A percentile compares a stretch with the other conserved stretches of the same genome.
Evolutionary conservation across 345 rosid species (phyloP).

Genomic region (Aethionema arabicum): DNA sequence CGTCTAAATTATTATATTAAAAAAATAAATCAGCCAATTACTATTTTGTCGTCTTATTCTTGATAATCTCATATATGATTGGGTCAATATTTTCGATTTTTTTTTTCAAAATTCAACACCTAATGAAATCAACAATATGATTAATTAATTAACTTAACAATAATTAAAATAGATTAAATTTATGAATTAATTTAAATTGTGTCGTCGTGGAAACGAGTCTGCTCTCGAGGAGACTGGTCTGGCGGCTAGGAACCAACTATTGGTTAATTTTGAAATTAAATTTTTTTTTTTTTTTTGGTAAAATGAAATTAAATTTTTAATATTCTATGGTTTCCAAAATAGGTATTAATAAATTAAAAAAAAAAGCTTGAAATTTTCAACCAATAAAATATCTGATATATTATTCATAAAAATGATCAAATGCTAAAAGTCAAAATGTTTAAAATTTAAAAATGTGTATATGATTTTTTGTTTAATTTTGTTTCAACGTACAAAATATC

Average conservation of each 20-base stretch:
- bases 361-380: not conserved
- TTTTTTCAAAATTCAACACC: not conserved
- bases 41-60: too few relatives aligned
- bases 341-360: not conserved
- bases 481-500: too few relatives aligned
- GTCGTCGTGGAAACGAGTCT: slow-evolving; percentile 34
- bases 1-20: slow-evolving; percentile 11
- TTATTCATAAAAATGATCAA: too few relatives aligned
- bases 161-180: not conserved
- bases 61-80: too few relatives aligned
- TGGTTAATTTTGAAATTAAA: not conserved
- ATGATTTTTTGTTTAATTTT: too few relatives aligned
- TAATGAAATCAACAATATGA: slow-evolving; percentile 5
- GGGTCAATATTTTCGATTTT: not conserved
- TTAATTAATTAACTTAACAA: too few relatives aligned
- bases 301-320: not conserved
- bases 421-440: too few relatives aligned
- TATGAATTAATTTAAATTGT: not conserved
- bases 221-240: slow-evolving; percentile 25
- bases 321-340: not conserved
- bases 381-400: too few relatives aligned
- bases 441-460: too few relatives aligned
- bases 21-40: slow-evolving; percentile 11
- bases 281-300: too few relatives aligned
- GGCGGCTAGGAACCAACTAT: slow-evolving; percentile 30